A percentile compares a stretch with the other conserved stretches of the same genome.
These are phyloP conservation scores for Albizia julibrissin DNA, from an alignment of 306 rosid genomes.

Conservation along the genomic window DNA sequence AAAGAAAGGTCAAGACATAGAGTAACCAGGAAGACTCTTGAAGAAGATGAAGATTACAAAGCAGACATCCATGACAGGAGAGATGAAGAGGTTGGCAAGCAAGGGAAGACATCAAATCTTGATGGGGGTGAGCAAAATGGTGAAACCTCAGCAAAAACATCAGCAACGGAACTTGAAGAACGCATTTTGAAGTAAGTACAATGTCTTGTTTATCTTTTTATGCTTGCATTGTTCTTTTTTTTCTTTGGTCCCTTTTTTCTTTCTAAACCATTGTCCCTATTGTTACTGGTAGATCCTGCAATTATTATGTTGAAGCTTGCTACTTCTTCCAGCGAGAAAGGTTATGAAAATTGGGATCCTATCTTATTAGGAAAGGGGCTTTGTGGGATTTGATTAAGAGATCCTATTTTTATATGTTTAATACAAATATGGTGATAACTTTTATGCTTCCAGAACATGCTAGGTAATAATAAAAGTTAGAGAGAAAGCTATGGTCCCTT, in stretches of 20 bases:
- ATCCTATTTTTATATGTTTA: background rate
- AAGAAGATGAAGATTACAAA: constrained; percentile 51
- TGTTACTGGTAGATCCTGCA: constrained; percentile 12
- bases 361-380: background rate
- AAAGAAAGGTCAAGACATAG: constrained; percentile 65
- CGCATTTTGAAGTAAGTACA: constrained; percentile 69
- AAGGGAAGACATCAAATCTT: constrained; percentile 42
- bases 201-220: constrained; percentile 8
- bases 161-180: constrained; percentile 59
- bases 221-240: background rate
- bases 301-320: constrained; percentile 17
- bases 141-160: constrained; percentile 38
- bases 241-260: background rate
- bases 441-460: background rate
- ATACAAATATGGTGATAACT: background rate
- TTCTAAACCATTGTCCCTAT: background rate
- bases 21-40: constrained; percentile 47
- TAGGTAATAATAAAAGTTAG: background rate
- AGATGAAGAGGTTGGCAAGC: constrained; percentile 52
- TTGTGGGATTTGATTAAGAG: no score
- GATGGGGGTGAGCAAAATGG: constrained; percentile 42
- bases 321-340: constrained; percentile 16
- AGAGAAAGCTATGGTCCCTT: background rate
- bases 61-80: constrained; percentile 48
- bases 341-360: background rate